phyloP scores from a whole-genome alignment of 805 yeast species.

The Lipomyces spencermartinsiae region DNA sequence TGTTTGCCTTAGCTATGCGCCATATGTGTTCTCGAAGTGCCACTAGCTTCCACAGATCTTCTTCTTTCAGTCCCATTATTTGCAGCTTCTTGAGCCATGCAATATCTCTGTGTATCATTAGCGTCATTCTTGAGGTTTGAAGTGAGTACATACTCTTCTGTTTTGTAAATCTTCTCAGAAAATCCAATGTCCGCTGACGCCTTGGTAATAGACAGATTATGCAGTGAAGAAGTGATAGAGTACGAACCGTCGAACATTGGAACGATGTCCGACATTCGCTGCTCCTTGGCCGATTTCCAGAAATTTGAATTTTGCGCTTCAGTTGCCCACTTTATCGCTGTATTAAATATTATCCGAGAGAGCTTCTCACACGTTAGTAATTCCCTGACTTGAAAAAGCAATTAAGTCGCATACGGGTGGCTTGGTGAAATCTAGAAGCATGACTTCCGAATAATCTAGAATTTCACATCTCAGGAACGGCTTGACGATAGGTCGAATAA shows the following conservation, averaged over 20 bases:
- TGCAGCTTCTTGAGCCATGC: slow-evolving; percentile 75
- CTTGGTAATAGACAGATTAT: slow-evolving; percentile 24
- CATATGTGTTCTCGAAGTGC: slow-evolving; percentile 70
- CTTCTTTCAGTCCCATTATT: slow-evolving; percentile 73
- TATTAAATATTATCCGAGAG: slow-evolving; percentile 66
- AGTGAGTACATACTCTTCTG: slow-evolving; percentile 30
- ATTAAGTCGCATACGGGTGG: slow-evolving; percentile 51
- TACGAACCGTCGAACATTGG: slow-evolving; percentile 36
- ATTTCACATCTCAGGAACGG: slow-evolving; percentile 81
- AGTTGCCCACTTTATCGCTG: slow-evolving; percentile 73
- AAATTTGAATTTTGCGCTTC: slow-evolving; percentile 72
- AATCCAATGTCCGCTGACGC: slow-evolving; percentile 25
- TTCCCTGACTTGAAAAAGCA: not conserved
- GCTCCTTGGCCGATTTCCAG: slow-evolving; percentile 61
- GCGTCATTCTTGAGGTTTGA: not conserved
- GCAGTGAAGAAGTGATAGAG: slow-evolving; percentile 32
- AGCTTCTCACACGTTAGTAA: slow-evolving; percentile 42
- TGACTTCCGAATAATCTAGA: slow-evolving; percentile 67
- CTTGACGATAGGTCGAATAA: slow-evolving; percentile 78
- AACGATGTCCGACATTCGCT: slow-evolving; percentile 35
- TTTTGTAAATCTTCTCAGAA: slow-evolving; percentile 23
- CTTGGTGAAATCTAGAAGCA: slow-evolving; percentile 69
- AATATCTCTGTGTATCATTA: slow-evolving; percentile 56
- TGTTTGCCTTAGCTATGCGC: slow-evolving; percentile 53
- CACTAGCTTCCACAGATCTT: slow-evolving; percentile 83